phyloP scores from a whole-genome alignment of 2,329 filamentous ascomycete species.

The Ascochyta rabiei region DNA sequence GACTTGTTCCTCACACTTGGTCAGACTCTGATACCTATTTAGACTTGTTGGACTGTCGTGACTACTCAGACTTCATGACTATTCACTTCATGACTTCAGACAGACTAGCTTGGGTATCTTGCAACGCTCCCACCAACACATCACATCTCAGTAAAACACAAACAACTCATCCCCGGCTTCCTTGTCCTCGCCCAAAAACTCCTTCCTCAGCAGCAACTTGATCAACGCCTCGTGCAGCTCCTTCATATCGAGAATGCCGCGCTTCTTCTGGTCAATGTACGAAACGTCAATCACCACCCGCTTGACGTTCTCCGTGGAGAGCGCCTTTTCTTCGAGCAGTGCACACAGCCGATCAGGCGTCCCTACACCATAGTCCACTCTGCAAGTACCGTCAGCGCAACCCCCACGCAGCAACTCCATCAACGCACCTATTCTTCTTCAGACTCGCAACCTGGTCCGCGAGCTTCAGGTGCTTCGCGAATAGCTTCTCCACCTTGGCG shows the following conservation, averaged over 20 bases:
- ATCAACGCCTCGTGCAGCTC: slow-evolving; percentile 85
- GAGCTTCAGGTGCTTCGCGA: slow-evolving; percentile 98
- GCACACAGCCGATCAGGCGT: slow-evolving; percentile 85
- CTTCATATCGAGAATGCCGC: slow-evolving; percentile 92
- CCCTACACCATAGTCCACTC: slow-evolving; percentile 86
- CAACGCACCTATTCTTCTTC: slow-evolving; percentile 60
- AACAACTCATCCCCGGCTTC: slow-evolving; percentile 37
- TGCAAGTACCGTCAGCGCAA: slow-evolving; percentile 44
- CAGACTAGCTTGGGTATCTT: slow-evolving; percentile 19
- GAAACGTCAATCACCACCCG: slow-evolving; percentile 88
- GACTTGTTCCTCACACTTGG: too few species aligned
- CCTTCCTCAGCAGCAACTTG: slow-evolving; percentile 71
- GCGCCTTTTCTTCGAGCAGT: slow-evolving; percentile 77
- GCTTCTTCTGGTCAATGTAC: slow-evolving; percentile 92
- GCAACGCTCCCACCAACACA: neutral
- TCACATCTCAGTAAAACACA: slow-evolving; percentile 37
- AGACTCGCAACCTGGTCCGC: slow-evolving; percentile 82
- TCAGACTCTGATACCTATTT: too few species aligned
- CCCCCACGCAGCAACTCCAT: too few species aligned
- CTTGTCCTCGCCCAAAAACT: slow-evolving; percentile 60
- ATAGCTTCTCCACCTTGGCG: slow-evolving; percentile 83
- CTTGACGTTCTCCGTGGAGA: slow-evolving; percentile 74
- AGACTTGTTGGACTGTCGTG: too few species aligned
- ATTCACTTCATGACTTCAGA: neutral
- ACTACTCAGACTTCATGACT: too few species aligned